Percentiles rank a stretch among this genome's conserved stretches.
phyloP scores from a whole-genome alignment of 2,329 filamentous ascomycete species.

The Karstenula rhodostoma region DNA sequence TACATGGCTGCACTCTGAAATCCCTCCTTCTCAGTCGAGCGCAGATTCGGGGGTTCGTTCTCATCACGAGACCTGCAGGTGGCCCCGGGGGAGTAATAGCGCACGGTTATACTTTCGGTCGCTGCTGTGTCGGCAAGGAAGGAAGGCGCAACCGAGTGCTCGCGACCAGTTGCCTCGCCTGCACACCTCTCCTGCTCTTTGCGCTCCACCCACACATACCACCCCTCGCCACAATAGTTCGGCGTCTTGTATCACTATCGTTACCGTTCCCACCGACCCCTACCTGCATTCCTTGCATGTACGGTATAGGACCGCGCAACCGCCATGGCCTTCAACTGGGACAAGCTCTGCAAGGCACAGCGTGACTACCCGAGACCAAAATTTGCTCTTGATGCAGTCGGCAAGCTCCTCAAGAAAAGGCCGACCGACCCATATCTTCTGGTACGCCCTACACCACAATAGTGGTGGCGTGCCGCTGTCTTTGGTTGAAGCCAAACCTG shows the following conservation, averaged over 20 bases:
- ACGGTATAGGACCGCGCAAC: neutral
- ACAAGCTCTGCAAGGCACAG: slow-evolving; percentile 42
- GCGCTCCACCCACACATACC: slow-evolving; percentile 8
- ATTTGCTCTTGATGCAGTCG: slow-evolving; percentile 42
- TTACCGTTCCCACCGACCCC: neutral
- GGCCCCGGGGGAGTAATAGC: too few species aligned
- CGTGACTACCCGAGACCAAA: slow-evolving; percentile 46
- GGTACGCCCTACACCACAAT: slow-evolving; percentile 23
- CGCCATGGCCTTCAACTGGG: slow-evolving; percentile 47
- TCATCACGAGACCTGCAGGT: too few species aligned
- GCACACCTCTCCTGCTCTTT: neutral
- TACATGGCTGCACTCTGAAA: too few species aligned
- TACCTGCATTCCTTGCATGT: neutral
- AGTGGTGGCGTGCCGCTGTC: neutral
- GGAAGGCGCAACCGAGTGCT: slow-evolving; percentile 17
- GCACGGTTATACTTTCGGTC: too few species aligned
- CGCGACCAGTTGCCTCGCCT: slow-evolving; percentile 14
- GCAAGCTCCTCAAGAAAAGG: slow-evolving; percentile 46
- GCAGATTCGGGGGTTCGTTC: too few species aligned
- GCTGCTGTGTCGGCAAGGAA: neutral
- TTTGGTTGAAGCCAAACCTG: neutral
- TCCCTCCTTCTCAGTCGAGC: too few species aligned
- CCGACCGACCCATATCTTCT: slow-evolving; percentile 47
- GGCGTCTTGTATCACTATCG: slow-evolving; percentile 4
- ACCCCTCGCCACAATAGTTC: slow-evolving; percentile 3